A percentile compares a stretch with the other conserved stretches of the same genome.
Evolutionary conservation across 1,139 yeast species (phyloP).

Genomic region (Suhomyces wounanorum): DNA sequence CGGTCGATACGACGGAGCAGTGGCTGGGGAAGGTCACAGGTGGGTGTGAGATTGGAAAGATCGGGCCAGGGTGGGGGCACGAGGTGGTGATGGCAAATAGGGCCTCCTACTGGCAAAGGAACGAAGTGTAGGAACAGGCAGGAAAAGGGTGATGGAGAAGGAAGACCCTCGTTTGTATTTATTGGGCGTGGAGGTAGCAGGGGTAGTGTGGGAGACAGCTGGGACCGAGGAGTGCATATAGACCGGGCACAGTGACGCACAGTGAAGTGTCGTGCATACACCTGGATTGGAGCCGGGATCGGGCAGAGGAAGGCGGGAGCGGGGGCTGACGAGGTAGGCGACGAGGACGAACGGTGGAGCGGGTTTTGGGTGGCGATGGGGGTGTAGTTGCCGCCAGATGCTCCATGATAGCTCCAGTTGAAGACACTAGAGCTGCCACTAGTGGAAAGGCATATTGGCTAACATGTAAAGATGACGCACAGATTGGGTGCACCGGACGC

Average conservation of each 20-base stretch:
- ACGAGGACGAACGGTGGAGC: neutral
- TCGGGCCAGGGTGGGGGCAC: neutral
- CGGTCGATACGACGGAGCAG: neutral
- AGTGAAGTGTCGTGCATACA: slow-evolving; percentile 8
- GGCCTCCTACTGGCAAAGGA: neutral
- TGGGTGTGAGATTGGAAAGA: neutral
- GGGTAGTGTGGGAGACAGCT: slow-evolving; percentile 13
- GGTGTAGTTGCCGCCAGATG: too few species aligned
- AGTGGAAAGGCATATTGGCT: neutral
- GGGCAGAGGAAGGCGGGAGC: neutral
- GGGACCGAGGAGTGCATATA: slow-evolving; percentile 7
- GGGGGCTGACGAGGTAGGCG: neutral
- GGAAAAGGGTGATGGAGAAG: neutral
- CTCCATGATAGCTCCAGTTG: too few species aligned
- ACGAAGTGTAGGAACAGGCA: neutral
- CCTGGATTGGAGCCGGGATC: slow-evolving; percentile 1
- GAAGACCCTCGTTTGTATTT: slow-evolving; percentile 11
- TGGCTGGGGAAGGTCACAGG: neutral
- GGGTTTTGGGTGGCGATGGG: neutral
- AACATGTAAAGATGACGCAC: neutral
- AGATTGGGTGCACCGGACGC: neutral
- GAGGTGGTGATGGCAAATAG: neutral
- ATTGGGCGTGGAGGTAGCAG: slow-evolving; percentile 12
- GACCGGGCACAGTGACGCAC: slow-evolving; percentile 10
- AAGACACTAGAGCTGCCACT: too few species aligned